Base-by-base conservation (phyloP, 2,329 filamentous ascomycete species). In the Microcera coccophila region DNA sequence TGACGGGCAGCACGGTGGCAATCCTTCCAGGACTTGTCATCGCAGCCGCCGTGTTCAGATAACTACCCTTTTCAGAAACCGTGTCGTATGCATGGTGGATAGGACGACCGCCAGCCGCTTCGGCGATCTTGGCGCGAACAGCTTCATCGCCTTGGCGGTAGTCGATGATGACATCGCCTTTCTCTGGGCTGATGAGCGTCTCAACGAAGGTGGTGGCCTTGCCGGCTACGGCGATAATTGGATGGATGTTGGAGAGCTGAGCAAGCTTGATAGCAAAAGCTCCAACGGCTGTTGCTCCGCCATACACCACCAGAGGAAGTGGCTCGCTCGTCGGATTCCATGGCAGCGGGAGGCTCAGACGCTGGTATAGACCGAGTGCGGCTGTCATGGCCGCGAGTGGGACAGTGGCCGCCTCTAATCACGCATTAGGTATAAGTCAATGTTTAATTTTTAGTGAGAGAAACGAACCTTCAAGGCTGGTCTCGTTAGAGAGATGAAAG, bases 351-450 rank as follows among this genome's bases (percentile, higher is more conserved):
- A 42, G 26, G 12, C n/a, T 10, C 2, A 42, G 26, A 8, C 15
- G 11, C 18, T 21, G 22, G 12, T 38, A 42, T 8, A 42, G 15
- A 3, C 24, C 24, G 3, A 36, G n/a, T 2, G 24, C 26, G 7
- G 40, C 40, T 11, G 34, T 42, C 39, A 36, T 36, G 3, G 22
- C 26, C 11, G 33, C 39, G 3, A 41, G 39, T 8, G 39, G 39
- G n/a, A 41, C 14, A 15, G 22, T 31, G 4, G 33, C 32, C 5
- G n/a, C 38, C 20, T 41, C 38, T 26, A 26, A 26, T 7, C 7
- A 26, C 22, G 12, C 12, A 26, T 26, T 26, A 26, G 22, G 7
- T 12, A 12, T 26, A 26, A 12, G 12, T 26, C 22, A 26, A 26
- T 12, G 12, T 7, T 26, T 12, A n/a, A 26, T 26, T 26, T 12